These are phyloP conservation scores for Ogataea zsoltii DNA, from an alignment of 805 yeast species.

Conservation along the genomic window DNA sequence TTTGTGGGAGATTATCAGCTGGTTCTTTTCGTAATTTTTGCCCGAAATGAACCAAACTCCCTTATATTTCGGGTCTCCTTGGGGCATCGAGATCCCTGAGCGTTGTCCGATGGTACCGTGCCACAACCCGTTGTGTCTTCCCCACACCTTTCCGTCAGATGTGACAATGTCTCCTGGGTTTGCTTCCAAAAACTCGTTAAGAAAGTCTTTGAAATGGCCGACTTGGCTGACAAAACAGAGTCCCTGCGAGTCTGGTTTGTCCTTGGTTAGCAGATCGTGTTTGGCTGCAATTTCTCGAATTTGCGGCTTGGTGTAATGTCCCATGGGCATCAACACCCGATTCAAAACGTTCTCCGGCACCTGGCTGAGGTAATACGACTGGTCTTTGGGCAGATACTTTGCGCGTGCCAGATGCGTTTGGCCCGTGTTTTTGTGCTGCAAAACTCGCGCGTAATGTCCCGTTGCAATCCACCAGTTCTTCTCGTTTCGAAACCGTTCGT, in stretches of 20 bases:
- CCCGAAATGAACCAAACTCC: slow-evolving; percentile 89
- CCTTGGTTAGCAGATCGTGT: slow-evolving; percentile 56
- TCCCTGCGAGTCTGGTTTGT: slow-evolving; percentile 93
- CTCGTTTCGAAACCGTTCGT: slow-evolving; percentile 13
- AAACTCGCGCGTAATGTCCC: slow-evolving; percentile 73
- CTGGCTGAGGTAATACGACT: slow-evolving; percentile 84
- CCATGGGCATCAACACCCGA: slow-evolving; percentile 74
- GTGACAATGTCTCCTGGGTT: slow-evolving; percentile 81
- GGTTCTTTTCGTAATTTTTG: slow-evolving; percentile 63
- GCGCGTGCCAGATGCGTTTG: slow-evolving; percentile 57
- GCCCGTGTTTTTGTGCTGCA: slow-evolving; percentile 34
- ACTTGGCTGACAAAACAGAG: slow-evolving; percentile 80
- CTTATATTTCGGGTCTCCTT: slow-evolving; percentile 69
- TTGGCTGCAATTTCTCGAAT: slow-evolving; percentile 67
- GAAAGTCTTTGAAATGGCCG: slow-evolving; percentile 67
- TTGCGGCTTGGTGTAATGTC: slow-evolving; percentile 72
- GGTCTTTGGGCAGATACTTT: slow-evolving; percentile 68
- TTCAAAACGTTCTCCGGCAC: slow-evolving; percentile 47
- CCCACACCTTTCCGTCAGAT: slow-evolving; percentile 73
- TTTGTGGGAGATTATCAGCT: slow-evolving; percentile 78
- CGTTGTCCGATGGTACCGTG: slow-evolving; percentile 93
- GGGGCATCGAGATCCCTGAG: slow-evolving; percentile 81
- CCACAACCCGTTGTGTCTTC: slow-evolving; percentile 87
- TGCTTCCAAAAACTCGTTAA: slow-evolving; percentile 70
- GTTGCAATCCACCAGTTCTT: slow-evolving; percentile 82